Evolutionary conservation across 768 basidiomycete species (phyloP), one percentile per base, ranked within the genome.

Genomic region (Lactarius indigo): DNA sequence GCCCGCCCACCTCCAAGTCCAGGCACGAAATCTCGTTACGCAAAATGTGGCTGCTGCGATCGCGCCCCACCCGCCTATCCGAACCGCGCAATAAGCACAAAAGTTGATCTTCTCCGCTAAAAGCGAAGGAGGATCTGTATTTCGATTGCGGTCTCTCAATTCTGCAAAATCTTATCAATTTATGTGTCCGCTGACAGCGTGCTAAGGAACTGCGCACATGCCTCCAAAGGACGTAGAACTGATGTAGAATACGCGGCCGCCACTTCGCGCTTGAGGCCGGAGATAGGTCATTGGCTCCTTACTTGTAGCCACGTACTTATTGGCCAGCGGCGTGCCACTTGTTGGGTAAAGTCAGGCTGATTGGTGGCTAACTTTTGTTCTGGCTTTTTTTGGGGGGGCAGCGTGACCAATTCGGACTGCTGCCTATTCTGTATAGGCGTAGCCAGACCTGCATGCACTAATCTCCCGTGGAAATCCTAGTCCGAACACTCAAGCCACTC

Each of bases 101-200:
- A 44, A 20, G 42, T 42, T 42, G 42, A 42, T 20, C 42, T n/a
- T 44, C 20, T n/a, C 17, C 20, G 20, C 20, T 10, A 44, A 10
- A 44, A 44, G 20, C 9, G 42, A 44, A 44, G 9, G 9, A 20
- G n/a, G 10, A 10, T 12, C 26, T 64, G 37, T 64, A 54, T 64
- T 64, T 52, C 13, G 23, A 52, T 26, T 7, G 15, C 50, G 12
- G 50, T 13, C 13, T 26, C 50, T 33, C 37, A 31, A 6, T 23
- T 28, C 15, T 64, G 64, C 37, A 47, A 28, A n/a, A 1, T 41
- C 28, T 26, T 5, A 31, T 59, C 58, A 64, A 64, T 64, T 26
- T 54, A 54, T 50, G 59, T 64, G 59, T 54, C 8, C 50, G 26
- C 28, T 52, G 57, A 59, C 15, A 18, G 50, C 37, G 33, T 52